Evolutionary conservation across 495 filamentous ascomycete species (phyloP).

Genomic region (Annulohypoxylon stygium): DNA sequence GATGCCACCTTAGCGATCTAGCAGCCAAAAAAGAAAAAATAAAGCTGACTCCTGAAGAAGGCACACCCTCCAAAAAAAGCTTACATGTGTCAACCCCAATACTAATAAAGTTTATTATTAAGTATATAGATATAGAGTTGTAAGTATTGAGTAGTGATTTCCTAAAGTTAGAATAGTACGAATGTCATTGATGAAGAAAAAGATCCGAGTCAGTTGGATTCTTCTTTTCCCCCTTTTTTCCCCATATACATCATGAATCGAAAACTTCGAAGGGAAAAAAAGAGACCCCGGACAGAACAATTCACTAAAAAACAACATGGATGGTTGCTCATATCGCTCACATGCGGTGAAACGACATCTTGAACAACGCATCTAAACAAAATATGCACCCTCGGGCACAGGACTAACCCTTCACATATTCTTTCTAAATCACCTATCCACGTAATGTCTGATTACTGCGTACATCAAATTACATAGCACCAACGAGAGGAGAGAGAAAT

Average conservation of each 20-base stretch:
- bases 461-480: neutral
- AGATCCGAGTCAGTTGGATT: neutral
- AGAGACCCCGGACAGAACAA: constrained; percentile 32
- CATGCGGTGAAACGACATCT: constrained; percentile 46
- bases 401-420: constrained; percentile 8
- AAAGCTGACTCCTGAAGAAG: neutral
- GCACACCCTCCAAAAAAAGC: constrained; percentile 5
- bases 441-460: constrained; percentile 28
- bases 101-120: neutral
- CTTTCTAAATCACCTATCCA: constrained; percentile 16
- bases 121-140: neutral
- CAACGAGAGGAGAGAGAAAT: constrained; percentile 1
- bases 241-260: constrained; percentile 11
- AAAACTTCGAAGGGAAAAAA: constrained; percentile 17
- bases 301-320: constrained; percentile 35
- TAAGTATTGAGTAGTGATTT: neutral
- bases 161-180: neutral
- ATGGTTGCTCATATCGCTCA: constrained; percentile 28
- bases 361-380: constrained; percentile 45
- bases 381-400: constrained; percentile 12
- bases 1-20: constrained; percentile 21
- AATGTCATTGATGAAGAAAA: neutral
- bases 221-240: constrained; percentile 9
- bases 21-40: constrained; percentile 10
- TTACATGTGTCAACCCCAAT: neutral